Evolutionary conservation across 257 asterid species (phyloP), one percentile per base, ranked within the genome.

Genomic region (Handroanthus guayacan): DNA sequence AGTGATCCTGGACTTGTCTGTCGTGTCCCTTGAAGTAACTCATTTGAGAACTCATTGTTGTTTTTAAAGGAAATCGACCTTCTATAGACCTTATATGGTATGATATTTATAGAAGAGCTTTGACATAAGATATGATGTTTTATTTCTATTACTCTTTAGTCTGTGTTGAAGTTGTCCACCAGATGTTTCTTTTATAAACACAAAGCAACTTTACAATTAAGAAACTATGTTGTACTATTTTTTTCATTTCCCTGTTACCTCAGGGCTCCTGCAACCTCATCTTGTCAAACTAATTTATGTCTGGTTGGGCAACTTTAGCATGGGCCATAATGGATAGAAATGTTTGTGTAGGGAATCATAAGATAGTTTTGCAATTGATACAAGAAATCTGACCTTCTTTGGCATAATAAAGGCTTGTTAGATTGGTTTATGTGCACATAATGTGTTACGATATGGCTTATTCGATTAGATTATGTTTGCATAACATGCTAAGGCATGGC

Each of bases 1-100:
- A 16, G 36, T 11, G 45, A 67, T 67, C 36, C 37, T 8, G 51
- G 39, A 52, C 65, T 69, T 36, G 18, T 69, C 75, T 3, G 57
- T 52, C 48, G 3, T 51, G 74, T 14, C 37, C 13, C 45, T 34
- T 25, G 36, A 39, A 36, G 3, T 2, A 36, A 3, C 34, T 25
- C 60, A 11, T 1, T 51, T 69, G 37, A 69, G 50, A 14, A n/a
- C 50, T 18, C 45, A 47, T n/a, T 13, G 56, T 1, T 1, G 16
- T n/a, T 9, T 13, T 17, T 0, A 43, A 65, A 65, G 39, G 34
- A 44, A 65, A 43, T 9, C 5, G 3, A 43, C 4, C 10, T 2
- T 65, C 43, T 65, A 8, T 25, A 25, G 31, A n/a, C 9, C 55
- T 65, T n/a, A n/a, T 17, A 4, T 4, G 20, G 9, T n/a, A 5